A percentile compares a stretch with the other conserved stretches of the same genome.
Evolutionary conservation across 75 land plant genomes (phyloP).

Genomic region (Gnetum montanum): DNA sequence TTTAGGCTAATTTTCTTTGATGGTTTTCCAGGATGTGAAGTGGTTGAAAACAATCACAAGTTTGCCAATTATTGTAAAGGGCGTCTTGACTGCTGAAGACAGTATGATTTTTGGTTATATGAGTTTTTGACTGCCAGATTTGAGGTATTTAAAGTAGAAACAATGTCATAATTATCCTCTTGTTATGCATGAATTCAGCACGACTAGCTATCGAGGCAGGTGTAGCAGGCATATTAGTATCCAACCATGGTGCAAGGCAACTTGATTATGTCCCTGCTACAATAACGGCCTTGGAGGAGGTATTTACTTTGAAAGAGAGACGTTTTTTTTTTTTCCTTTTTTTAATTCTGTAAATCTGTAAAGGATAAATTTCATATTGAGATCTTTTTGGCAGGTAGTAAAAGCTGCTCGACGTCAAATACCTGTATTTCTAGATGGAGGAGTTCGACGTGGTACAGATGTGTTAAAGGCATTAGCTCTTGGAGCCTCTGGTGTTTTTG

Average conservation of each 20-base stretch:
- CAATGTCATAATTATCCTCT: background rate
- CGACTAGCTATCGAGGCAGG: constrained; percentile 73
- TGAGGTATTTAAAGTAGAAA: background rate
- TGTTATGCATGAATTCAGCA: constrained; percentile 32
- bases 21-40: constrained; percentile 68
- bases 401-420: constrained; percentile 82
- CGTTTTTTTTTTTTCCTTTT: background rate
- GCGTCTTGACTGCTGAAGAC: constrained; percentile 85
- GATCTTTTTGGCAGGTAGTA: constrained; percentile 63
- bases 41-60: constrained; percentile 86
- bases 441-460: constrained; percentile 96
- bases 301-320: constrained; percentile 4
- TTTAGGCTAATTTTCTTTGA: background rate
- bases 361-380: background rate
- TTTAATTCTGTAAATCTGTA: background rate
- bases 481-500: background rate
- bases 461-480: constrained; percentile 88
- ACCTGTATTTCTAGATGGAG: constrained; percentile 96
- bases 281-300: constrained; percentile 86
- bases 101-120: constrained; percentile 32
- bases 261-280: constrained; percentile 97
- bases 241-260: constrained; percentile 97
- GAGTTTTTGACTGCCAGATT: background rate
- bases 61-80: constrained; percentile 84
- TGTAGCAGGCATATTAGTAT: constrained; percentile 93